Percentiles rank a stretch among this genome's conserved stretches.
Conservation (phyloP, 345 rosid species). For the Eucalyptus polyanthemos region DNA sequence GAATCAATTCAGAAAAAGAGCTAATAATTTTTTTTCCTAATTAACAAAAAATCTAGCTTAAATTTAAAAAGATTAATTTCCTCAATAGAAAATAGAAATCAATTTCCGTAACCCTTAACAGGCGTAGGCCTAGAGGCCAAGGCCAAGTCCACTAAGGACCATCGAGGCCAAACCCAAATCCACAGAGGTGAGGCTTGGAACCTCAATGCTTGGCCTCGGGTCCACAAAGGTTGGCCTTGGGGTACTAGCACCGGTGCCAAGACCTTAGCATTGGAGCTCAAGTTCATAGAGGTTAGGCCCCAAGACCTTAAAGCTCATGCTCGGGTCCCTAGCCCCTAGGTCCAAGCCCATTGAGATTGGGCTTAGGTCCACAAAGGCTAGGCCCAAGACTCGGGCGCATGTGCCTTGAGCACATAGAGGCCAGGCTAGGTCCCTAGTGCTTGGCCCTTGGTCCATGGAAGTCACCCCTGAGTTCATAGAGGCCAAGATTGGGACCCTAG, state of each 20-base stretch:
- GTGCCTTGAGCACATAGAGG: background rate
- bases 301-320: too few species aligned
- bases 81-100: background rate
- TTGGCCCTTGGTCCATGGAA: background rate
- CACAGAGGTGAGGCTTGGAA: rapidly evolving
- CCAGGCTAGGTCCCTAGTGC: rapidly evolving
- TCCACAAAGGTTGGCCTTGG: background rate
- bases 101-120: too few species aligned
- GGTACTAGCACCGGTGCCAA: rapidly evolving
- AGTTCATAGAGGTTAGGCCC: background rate
- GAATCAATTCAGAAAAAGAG: background rate
- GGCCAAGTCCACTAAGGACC: background rate
- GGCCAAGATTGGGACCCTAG: background rate
- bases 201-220: background rate
- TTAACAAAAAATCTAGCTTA: background rate
- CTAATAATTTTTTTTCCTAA: background rate
- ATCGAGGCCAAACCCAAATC: background rate
- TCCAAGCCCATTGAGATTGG: background rate
- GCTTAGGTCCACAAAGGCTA: background rate
- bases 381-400: background rate
- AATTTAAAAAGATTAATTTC: too few species aligned
- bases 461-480: background rate
- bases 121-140: rapidly evolving
- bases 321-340: rapidly evolving
- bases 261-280: rapidly evolving